A percentile compares a stretch with the other conserved stretches of the same genome.
Conservation (phyloP, 306 rosid species). For the Arachis stenosperma region DNA sequence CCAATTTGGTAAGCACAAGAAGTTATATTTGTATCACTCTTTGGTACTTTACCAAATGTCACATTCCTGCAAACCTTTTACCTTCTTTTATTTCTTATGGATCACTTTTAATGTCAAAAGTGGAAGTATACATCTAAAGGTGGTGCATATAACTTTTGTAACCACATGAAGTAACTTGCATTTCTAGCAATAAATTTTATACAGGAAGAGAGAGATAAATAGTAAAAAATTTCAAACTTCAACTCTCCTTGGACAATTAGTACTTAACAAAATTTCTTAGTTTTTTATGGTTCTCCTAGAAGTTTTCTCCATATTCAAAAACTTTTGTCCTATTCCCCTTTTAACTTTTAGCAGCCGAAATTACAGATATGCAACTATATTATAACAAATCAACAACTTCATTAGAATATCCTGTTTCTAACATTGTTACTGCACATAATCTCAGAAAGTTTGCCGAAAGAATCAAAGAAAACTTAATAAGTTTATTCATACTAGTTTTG, state of each 20-base stretch:
- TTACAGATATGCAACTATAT: background rate
- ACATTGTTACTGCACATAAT: constrained; percentile 7
- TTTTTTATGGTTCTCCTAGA: constrained; percentile 34
- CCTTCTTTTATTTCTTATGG: too few relatives aligned
- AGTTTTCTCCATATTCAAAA: constrained; percentile 31
- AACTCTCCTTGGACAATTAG: background rate
- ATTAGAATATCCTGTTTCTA: constrained; percentile 14
- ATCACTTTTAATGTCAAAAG: too few relatives aligned
- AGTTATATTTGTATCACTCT: too few relatives aligned
- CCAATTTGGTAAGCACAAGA: constrained; percentile 73
- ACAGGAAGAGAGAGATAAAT: constrained; percentile 20
- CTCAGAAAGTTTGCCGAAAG: background rate
- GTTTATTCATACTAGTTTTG: background rate
- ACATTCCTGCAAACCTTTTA: too few relatives aligned
- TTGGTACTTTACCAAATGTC: too few relatives aligned
- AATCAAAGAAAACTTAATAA: background rate
- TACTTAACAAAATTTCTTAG: constrained; percentile 29
- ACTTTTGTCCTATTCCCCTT: constrained; percentile 25
- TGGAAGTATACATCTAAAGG: background rate
- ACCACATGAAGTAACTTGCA: constrained; percentile 3
- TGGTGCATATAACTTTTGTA: too few relatives aligned
- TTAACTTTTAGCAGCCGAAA: constrained; percentile 32
- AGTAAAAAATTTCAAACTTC: constrained; percentile 20
- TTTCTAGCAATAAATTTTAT: background rate
- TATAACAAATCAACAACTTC: constrained; percentile 28